Conservation (phyloP, 1,284 basidiomycete species). For the Cerrena zonata region DNA sequence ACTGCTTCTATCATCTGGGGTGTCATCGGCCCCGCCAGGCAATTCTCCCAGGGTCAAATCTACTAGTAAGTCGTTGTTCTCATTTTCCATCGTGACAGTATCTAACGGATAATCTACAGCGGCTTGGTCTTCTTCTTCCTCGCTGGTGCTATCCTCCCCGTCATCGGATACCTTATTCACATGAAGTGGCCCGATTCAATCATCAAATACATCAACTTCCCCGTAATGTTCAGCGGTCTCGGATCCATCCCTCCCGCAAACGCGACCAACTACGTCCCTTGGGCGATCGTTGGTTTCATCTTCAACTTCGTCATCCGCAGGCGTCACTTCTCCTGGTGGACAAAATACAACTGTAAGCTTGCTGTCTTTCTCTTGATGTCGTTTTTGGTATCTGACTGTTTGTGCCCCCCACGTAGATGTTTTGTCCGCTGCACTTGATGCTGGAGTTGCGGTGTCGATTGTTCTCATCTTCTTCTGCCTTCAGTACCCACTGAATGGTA, state of each 20-base stretch:
- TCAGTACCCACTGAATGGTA: slow-evolving; percentile 39
- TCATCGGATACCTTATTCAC: slow-evolving; percentile 3
- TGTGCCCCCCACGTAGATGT: slow-evolving; percentile 30
- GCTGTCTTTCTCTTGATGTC: background rate
- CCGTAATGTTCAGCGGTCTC: slow-evolving; percentile 37
- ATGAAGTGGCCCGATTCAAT: slow-evolving; percentile 54
- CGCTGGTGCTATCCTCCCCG: slow-evolving; percentile 21
- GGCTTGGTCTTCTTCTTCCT: slow-evolving; percentile 44
- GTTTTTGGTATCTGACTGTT: background rate
- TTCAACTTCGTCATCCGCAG: slow-evolving; percentile 42
- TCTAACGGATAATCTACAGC: slow-evolving; percentile 32
- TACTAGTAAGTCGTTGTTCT: slow-evolving; percentile 12
- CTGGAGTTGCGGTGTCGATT: slow-evolving; percentile 33
- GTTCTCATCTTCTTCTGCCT: slow-evolving; percentile 46
- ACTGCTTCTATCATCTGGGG: slow-evolving; percentile 38
- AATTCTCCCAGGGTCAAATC: slow-evolving; percentile 31
- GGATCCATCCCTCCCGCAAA: slow-evolving; percentile 36
- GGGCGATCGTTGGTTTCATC: slow-evolving; percentile 35
- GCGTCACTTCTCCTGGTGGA: slow-evolving; percentile 40
- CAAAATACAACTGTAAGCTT: slow-evolving; percentile 42
- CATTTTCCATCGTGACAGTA: background rate
- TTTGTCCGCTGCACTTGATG: slow-evolving; percentile 45
- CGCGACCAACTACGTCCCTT: slow-evolving; percentile 40
- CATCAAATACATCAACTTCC: slow-evolving; percentile 74
- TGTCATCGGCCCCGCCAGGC: slow-evolving; percentile 35